phyloP scores from a whole-genome alignment of 441 rosid species.

The Euphorbia neoarborescens region DNA sequence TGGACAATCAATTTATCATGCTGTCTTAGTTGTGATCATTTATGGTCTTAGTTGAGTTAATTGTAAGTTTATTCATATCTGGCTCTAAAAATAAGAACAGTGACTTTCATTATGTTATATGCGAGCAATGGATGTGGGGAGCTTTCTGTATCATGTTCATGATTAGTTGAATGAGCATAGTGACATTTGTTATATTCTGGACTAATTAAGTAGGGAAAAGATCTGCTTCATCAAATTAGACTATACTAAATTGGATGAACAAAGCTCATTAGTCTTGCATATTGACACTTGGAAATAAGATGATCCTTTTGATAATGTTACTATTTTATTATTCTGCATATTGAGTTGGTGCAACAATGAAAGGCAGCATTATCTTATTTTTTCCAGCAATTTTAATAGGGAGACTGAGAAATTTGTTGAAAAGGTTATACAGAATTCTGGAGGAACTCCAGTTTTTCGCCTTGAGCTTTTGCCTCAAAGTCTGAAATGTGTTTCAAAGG shows the following conservation, averaged over 20 bases:
- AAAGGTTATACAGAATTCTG: background rate
- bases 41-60: background rate
- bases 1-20: background rate
- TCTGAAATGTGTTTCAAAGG: background rate
- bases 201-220: background rate
- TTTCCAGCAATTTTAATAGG: background rate
- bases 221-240: background rate
- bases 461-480: background rate
- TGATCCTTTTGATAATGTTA: background rate
- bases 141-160: background rate
- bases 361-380: background rate
- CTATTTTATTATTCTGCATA: background rate
- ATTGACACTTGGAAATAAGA: background rate
- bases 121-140: background rate
- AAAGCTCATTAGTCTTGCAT: background rate
- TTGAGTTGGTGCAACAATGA: background rate
- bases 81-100: background rate
- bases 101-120: background rate
- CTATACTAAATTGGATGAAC: background rate
- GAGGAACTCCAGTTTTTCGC: background rate
- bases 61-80: background rate
- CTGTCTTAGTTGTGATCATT: background rate
- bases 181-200: background rate
- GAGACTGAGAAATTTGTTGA: background rate
- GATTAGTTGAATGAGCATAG: background rate